These are phyloP conservation scores for Sporisorium iseilematis-ciliati DNA, from an alignment of 1,284 basidiomycete species.

Conservation along the genomic window DNA sequence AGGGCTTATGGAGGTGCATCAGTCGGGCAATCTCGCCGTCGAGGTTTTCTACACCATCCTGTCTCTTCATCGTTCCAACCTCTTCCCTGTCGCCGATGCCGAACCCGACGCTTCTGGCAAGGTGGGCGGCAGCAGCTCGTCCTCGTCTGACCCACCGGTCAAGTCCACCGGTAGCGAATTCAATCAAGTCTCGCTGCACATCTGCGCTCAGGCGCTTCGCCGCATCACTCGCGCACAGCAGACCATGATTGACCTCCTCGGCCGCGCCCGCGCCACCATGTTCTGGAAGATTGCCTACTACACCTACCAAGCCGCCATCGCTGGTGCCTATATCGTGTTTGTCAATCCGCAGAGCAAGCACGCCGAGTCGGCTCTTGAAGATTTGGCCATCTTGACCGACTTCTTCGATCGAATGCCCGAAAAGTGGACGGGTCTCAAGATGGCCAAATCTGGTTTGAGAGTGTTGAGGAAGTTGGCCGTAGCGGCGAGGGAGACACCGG, in stretches of 20 bases:
- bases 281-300: constrained; percentile 53
- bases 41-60: constrained; percentile 45
- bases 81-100: constrained; percentile 17
- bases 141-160: not conserved
- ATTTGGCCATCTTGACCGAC: constrained; percentile 38
- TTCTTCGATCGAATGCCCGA: constrained; percentile 48
- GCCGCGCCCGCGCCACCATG: constrained; percentile 38
- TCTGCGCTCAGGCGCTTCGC: constrained; percentile 39
- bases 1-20: constrained; percentile 45
- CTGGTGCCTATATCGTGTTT: constrained; percentile 45
- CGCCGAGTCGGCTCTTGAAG: constrained; percentile 32
- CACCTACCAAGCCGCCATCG: constrained; percentile 45
- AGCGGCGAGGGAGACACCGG: constrained; percentile 40
- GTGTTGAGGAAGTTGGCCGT: constrained; percentile 45
- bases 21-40: constrained; percentile 38
- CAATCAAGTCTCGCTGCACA: constrained; percentile 36
- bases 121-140: not conserved
- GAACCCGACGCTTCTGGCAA: constrained; percentile 3
- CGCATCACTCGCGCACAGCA: constrained; percentile 40
- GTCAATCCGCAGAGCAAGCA: constrained; percentile 42
- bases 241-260: constrained; percentile 39
- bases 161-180: constrained; percentile 1
- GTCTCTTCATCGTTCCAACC: constrained; percentile 36
- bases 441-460: constrained; percentile 42
- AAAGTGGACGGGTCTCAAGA: constrained; percentile 42